Conservation (phyloP, 768 basidiomycete species). For the Thelephora aurantiotincta region DNA sequence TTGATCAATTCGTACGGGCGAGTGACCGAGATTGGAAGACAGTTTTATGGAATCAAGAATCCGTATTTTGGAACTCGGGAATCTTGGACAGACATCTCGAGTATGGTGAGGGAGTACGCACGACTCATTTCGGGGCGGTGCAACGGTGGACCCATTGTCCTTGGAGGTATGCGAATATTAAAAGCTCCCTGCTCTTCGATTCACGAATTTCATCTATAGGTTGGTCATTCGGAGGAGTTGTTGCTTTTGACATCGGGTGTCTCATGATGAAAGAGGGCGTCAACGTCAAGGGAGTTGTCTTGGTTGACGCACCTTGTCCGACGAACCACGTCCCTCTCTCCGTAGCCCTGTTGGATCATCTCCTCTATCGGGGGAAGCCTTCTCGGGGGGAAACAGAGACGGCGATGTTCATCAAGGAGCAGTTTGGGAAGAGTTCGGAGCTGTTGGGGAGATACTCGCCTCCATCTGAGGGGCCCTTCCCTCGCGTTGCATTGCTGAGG, state of each 20-base stretch:
- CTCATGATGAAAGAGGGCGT: constrained; percentile 31
- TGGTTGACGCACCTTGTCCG: constrained; percentile 59
- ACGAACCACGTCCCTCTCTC: constrained; percentile 35
- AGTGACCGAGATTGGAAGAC: constrained; percentile 28
- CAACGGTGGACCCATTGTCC: constrained; percentile 26
- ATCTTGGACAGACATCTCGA: constrained; percentile 32
- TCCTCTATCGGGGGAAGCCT: constrained; percentile 20
- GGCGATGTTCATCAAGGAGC: constrained; percentile 24
- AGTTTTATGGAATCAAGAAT: constrained; percentile 49
- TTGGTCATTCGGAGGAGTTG: constrained; percentile 71
- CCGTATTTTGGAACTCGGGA: constrained; percentile 30
- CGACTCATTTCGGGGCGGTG: constrained; percentile 2
- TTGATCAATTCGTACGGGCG: constrained; percentile 32
- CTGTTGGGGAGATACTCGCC: background rate
- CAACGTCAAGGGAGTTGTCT: constrained; percentile 37
- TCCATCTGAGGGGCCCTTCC: constrained; percentile 10
- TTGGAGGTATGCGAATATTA: constrained; percentile 38
- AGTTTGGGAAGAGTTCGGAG: constrained; percentile 30
- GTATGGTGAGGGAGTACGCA: constrained; percentile 43
- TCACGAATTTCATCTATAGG: constrained; percentile 29
- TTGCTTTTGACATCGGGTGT: constrained; percentile 49
- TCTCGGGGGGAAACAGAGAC: constrained; percentile 18
- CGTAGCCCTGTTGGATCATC: constrained; percentile 31
- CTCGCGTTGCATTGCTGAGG: constrained; percentile 36
- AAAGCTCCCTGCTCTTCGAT: background rate